phyloP scores from a whole-genome alignment of 306 rosid genomes.

The Senna tora region DNA sequence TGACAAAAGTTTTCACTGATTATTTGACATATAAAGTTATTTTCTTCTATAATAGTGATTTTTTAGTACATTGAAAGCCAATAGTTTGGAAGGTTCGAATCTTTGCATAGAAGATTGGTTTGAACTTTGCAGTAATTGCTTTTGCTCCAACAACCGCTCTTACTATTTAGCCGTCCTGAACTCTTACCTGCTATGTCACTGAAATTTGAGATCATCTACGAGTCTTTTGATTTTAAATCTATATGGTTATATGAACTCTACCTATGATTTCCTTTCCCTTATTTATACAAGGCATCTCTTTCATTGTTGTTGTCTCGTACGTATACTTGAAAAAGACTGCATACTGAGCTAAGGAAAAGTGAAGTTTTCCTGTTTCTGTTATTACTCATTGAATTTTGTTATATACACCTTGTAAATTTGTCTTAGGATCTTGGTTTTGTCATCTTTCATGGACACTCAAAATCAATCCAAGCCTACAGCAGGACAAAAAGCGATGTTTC shows the following conservation, averaged over 20 bases:
- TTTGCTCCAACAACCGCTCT: not conserved
- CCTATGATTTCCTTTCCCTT: not conserved
- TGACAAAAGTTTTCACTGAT: conserved; percentile 1
- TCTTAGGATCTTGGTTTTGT: conserved; percentile 32
- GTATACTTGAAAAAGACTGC: conserved; percentile 12
- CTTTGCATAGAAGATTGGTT: no score
- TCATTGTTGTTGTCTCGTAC: conserved; percentile 4
- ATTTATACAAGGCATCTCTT: not conserved
- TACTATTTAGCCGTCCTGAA: not conserved
- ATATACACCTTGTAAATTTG: conserved; percentile 21
- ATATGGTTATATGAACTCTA: no score
- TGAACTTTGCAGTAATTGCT: not conserved
- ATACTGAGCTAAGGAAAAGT: conserved; percentile 3
- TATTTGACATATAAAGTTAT: not conserved
- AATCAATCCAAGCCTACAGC: conserved; percentile 43
- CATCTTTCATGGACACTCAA: conserved; percentile 46
- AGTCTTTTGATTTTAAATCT: not conserved
- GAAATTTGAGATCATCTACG: not conserved
- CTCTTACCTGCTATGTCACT: not conserved
- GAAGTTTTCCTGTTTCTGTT: not conserved
- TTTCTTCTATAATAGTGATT: not conserved
- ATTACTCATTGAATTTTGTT: conserved; percentile 17
- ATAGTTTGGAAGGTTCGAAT: conserved; percentile 15
- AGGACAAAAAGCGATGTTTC: conserved; percentile 50
- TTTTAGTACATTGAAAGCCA: not conserved